phyloP scores from a whole-genome alignment of 2,329 filamentous ascomycete species.

The Lachnellula occidentalis region DNA sequence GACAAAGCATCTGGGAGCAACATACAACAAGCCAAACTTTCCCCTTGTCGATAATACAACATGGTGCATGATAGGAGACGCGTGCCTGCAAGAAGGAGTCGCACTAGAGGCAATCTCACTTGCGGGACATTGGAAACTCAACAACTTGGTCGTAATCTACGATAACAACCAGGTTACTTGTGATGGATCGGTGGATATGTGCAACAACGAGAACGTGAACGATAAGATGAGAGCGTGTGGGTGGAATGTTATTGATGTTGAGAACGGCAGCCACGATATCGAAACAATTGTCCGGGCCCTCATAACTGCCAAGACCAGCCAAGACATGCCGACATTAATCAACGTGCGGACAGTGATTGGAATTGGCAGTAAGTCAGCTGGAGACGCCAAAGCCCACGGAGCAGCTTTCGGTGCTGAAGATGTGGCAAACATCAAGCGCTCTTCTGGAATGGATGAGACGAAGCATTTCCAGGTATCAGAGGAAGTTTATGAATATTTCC shows the following conservation, averaged over 20 bases:
- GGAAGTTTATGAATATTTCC: constrained; percentile 46
- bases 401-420: constrained; percentile 16
- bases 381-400: constrained; percentile 27
- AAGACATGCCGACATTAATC: constrained; percentile 45
- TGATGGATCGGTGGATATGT: constrained; percentile 42
- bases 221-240: constrained; percentile 43
- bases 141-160: constrained; percentile 45
- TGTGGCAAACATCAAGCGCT: constrained; percentile 13
- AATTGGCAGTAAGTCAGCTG: constrained; percentile 32
- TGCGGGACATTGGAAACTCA: constrained; percentile 42
- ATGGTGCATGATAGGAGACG: constrained; percentile 47
- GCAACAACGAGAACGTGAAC: constrained; percentile 45
- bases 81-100: constrained; percentile 46
- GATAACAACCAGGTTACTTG: constrained; percentile 49
- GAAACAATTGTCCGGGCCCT: constrained; percentile 38
- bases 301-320: constrained; percentile 33
- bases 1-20: constrained; percentile 41
- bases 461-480: constrained; percentile 35
- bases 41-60: constrained; percentile 40
- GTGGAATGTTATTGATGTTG: constrained; percentile 43
- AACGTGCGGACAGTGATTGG: constrained; percentile 46
- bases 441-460: constrained; percentile 32
- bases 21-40: constrained; percentile 40
- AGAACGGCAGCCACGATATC: constrained; percentile 41
- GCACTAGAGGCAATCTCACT: constrained; percentile 44